Base-by-base conservation (phyloP, 352 stramenopile genomes). In the Phytophthora brassicae region DNA sequence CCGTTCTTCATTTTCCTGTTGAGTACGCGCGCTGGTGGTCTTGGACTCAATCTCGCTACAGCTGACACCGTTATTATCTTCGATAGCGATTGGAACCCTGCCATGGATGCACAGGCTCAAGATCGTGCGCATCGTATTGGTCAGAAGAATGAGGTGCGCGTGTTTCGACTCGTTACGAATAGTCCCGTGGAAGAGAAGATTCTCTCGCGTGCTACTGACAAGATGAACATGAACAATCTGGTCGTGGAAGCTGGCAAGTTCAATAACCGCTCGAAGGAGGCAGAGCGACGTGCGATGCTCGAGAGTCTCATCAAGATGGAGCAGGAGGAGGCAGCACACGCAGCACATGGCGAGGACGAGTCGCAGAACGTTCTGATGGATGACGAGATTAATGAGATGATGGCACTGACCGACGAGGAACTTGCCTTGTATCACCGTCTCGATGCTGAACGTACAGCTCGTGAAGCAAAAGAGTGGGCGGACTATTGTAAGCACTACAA, bases 21-120 rank as follows among this genome's bases (percentile, higher is more conserved):
- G 24, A 98, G 87, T 69, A 99, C 98, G 17, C 84, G 97, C 7
- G 97, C 97, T 22, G 98, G 97, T 64, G 98, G 97, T 20, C 77
- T 99, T 23, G 97, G 97, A 20, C 67, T 99, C 19, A 99, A 99
- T 72, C 86, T 99, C 22, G 96, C 95, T 26, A 97, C 96, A 19
- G 98, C 98, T 23, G 97, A 99, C 66, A 99, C 97, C 5, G 97
- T 99, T 6, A 97, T 99, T 39, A 99, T 99, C 70, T 99, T 99
- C 64, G 98, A 99, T 67, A 98, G 88, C 62, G 97, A 99, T 70
- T 99, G 97, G 97, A 99, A 99, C 74, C 97, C 98, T n/a, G 92
- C 97, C 35, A 96, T 97, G 84, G 92, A 98, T 56, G 89, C 90
- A 5, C 92, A 98, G 46, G 92, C 92, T 3, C 88, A 96, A 61